phyloP scores from a whole-genome alignment of 1,284 basidiomycete species.

The Peniophora sp. region DNA sequence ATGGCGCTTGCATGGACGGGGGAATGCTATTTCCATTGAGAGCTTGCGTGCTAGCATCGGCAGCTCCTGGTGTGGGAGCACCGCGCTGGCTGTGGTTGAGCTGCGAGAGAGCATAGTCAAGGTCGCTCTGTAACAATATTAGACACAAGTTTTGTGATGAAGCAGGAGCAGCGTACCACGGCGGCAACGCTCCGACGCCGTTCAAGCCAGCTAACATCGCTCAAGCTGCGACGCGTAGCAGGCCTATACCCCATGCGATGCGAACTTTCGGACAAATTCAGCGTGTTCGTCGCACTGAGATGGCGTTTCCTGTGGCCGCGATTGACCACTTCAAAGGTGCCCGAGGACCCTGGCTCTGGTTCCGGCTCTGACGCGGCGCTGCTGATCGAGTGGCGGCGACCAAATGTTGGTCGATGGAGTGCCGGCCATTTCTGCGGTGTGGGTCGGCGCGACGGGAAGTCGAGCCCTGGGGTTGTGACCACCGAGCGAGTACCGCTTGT shows the following conservation, averaged over 20 bases:
- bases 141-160: constrained; percentile 9
- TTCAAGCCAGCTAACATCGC: constrained; percentile 69
- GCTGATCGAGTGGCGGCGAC: constrained; percentile 15
- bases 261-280: constrained; percentile 29
- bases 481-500: constrained; percentile 3
- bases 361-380: constrained; percentile 14
- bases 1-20: constrained; percentile 13
- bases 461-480: constrained; percentile 27
- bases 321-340: constrained; percentile 67
- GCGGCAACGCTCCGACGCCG: constrained; percentile 59
- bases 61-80: constrained; percentile 43
- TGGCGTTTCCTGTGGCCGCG: constrained; percentile 43
- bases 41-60: constrained; percentile 37
- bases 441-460: constrained; percentile 23
- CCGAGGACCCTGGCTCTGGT: constrained; percentile 23
- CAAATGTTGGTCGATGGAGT: not conserved
- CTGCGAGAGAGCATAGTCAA: constrained; percentile 54
- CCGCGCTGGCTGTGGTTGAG: constrained; percentile 29
- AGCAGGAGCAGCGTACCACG: constrained; percentile 41
- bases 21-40: constrained; percentile 11
- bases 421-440: not conserved
- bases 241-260: constrained; percentile 19
- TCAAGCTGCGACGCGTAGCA: constrained; percentile 41
- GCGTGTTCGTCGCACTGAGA: constrained; percentile 38
- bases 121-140: constrained; percentile 43